Base-by-base conservation (phyloP, 768 basidiomycete species). In the Rossbeevera mucosa region DNA sequence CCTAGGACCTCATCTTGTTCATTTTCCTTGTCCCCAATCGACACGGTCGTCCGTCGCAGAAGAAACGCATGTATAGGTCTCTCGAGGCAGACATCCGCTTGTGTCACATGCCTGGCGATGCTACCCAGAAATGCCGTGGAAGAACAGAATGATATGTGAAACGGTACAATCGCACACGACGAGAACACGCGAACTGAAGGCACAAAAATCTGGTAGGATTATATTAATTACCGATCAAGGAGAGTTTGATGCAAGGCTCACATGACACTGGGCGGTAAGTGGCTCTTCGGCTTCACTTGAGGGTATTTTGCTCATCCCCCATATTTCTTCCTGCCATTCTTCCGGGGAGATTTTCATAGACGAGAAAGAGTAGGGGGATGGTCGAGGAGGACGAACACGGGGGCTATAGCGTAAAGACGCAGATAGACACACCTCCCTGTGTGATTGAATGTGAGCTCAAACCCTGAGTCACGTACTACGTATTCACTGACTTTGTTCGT, bases 71-170 rank as follows among this genome's bases (percentile, higher is more conserved):
- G 80, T 30, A 84, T 64, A 26, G 71, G 60, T 22, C 49, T 58
- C 46, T 58, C 52, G 29, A 59, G 36, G 44, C 45, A 50, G 30
- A 50, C 29, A 3, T 65, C 51, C 9, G 24, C 44, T 28, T 47
- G 53, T 13, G 42, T 38, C 29, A 58, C 31, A 22, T 52, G 46
- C 13, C 41, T 21, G 1, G 58, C 51, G 26, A 62, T 47, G 26
- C 28, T 60, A 24, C 28, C 48, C 33, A 71, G 36, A 46, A 61
- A 82, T 59, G 59, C 78, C 65, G 33, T 70, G 65, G 55, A 71
- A 71, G 77, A 82, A 38, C 71, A 74, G 20, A 88, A 70, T 52
- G 85, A 84, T 33, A 88, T 58, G 59, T 86, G 82, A 65, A 87
- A 84, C 1, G 85, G 83, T 14, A 88, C 81, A 7, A 66, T 72